Evolutionary conservation across 257 asterid genomes (phyloP).

Genomic region (Phtheirospermum japonicum): DNA sequence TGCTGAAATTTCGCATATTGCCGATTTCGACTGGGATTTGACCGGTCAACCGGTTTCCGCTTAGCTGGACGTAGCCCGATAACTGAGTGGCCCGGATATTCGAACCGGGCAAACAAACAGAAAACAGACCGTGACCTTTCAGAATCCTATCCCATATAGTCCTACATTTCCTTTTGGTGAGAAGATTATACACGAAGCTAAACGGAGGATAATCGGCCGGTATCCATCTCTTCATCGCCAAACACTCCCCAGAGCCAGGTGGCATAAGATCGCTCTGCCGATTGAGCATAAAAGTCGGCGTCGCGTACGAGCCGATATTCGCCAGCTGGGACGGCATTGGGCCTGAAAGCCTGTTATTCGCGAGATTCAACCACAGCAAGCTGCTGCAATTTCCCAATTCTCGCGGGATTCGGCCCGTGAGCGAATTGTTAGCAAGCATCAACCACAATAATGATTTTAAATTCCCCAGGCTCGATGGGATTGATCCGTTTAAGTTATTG

Average conservation of each 20-base stretch:
- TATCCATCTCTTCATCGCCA: slow-evolving; percentile 83
- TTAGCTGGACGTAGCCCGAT: slow-evolving; percentile 78
- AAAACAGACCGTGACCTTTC: slow-evolving; percentile 74
- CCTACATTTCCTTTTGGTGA: slow-evolving; percentile 67
- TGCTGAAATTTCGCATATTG: slow-evolving; percentile 59
- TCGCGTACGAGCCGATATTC: slow-evolving; percentile 49
- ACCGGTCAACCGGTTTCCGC: slow-evolving; percentile 65
- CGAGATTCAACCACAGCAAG: slow-evolving; percentile 79
- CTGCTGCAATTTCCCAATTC: slow-evolving; percentile 85
- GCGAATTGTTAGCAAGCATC: slow-evolving; percentile 76
- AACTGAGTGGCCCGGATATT: slow-evolving; percentile 44
- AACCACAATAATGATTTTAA: slow-evolving; percentile 77
- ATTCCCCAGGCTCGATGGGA: slow-evolving; percentile 65
- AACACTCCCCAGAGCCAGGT: slow-evolving; percentile 84
- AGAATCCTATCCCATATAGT: slow-evolving; percentile 65
- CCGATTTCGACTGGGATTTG: slow-evolving; percentile 67
- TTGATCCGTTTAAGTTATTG: slow-evolving; percentile 53
- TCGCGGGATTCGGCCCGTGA: slow-evolving; percentile 59
- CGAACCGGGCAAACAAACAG: slow-evolving; percentile 68
- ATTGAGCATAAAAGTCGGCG: slow-evolving; percentile 60
- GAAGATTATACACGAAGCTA: slow-evolving; percentile 62
- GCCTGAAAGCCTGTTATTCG: slow-evolving; percentile 62
- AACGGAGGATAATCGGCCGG: slow-evolving; percentile 89
- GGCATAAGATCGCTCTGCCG: slow-evolving; percentile 35
- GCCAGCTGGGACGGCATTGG: slow-evolving; percentile 50